These are phyloP conservation scores for Pontederia paniculata DNA, from an alignment of 176 grass and related monocot species.

Conservation along the genomic window DNA sequence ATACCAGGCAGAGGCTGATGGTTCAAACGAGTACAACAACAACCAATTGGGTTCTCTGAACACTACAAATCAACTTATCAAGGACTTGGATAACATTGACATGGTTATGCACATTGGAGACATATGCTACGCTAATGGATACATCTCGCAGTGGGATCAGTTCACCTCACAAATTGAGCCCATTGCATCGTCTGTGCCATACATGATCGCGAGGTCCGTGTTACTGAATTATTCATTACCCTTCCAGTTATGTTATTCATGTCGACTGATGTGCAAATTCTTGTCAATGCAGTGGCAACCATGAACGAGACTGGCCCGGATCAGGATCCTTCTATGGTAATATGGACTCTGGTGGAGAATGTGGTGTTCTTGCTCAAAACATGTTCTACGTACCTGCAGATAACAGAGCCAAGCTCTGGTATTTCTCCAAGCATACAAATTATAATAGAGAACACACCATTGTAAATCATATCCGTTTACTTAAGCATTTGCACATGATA, in stretches of 20 bases:
- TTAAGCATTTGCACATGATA: too few relatives aligned
- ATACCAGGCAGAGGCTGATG: slow-evolving; percentile 61
- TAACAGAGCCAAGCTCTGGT: slow-evolving; percentile 73
- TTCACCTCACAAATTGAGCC: slow-evolving; percentile 84
- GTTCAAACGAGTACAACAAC: slow-evolving; percentile 76
- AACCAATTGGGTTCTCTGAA: slow-evolving; percentile 70
- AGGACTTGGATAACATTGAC: slow-evolving; percentile 77
- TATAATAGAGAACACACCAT: too few relatives aligned
- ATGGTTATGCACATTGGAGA: slow-evolving; percentile 87
- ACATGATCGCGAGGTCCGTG: slow-evolving; percentile 81
- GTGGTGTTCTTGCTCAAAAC: slow-evolving; percentile 72
- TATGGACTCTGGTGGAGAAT: slow-evolving; percentile 80
- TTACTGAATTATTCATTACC: not conserved
- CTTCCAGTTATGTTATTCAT: not conserved
- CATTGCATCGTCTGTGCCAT: slow-evolving; percentile 68
- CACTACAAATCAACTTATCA: slow-evolving; percentile 74
- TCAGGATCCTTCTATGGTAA: slow-evolving; percentile 88
- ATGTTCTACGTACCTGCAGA: slow-evolving; percentile 93
- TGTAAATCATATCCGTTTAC: too few relatives aligned
- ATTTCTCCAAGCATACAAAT: not conserved
- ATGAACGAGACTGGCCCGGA: slow-evolving; percentile 87
- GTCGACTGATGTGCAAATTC: not conserved
- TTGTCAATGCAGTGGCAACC: slow-evolving; percentile 54
- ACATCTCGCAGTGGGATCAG: slow-evolving; percentile 96
- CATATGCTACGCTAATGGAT: slow-evolving; percentile 70